A percentile compares a stretch with the other conserved stretches of the same genome.
phyloP scores from a whole-genome alignment of 495 filamentous ascomycete genomes.

The Annulohypoxylon moriforme region DNA sequence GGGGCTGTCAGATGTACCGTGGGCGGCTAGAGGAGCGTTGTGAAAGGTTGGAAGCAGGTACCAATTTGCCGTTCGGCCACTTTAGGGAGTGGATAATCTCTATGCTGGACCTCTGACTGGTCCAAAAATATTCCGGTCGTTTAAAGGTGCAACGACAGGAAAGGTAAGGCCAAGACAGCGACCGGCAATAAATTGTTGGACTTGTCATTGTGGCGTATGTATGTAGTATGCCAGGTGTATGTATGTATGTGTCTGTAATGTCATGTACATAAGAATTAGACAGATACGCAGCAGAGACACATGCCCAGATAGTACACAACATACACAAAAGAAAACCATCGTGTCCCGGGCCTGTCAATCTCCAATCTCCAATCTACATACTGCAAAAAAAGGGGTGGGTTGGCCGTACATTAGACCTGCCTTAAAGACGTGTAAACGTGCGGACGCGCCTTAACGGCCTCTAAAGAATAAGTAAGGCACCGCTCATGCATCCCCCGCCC shows the following conservation, averaged over 20 bases:
- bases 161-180: slow-evolving; percentile 43
- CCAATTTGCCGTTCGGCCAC: slow-evolving; percentile 49
- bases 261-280: neutral
- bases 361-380: neutral
- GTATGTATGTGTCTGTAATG: neutral
- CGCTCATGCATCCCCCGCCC: slow-evolving; percentile 49
- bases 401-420: slow-evolving; percentile 1
- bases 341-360: no score
- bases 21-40: slow-evolving; percentile 59
- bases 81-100: slow-evolving; percentile 51
- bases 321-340: no score
- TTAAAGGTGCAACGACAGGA: slow-evolving; percentile 47
- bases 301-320: neutral
- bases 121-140: slow-evolving; percentile 51
- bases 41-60: slow-evolving; percentile 55
- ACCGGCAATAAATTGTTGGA: slow-evolving; percentile 46
- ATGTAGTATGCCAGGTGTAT: neutral
- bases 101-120: slow-evolving; percentile 47
- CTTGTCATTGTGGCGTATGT: slow-evolving; percentile 41
- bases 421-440: slow-evolving; percentile 9
- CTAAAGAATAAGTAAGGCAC: slow-evolving; percentile 37
- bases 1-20: slow-evolving; percentile 43
- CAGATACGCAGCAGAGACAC: neutral
- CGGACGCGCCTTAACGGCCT: slow-evolving; percentile 29
- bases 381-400: slow-evolving; percentile 3